Conservation (phyloP, 495 filamentous ascomycete genomes). For the Chaetomium tenue region DNA sequence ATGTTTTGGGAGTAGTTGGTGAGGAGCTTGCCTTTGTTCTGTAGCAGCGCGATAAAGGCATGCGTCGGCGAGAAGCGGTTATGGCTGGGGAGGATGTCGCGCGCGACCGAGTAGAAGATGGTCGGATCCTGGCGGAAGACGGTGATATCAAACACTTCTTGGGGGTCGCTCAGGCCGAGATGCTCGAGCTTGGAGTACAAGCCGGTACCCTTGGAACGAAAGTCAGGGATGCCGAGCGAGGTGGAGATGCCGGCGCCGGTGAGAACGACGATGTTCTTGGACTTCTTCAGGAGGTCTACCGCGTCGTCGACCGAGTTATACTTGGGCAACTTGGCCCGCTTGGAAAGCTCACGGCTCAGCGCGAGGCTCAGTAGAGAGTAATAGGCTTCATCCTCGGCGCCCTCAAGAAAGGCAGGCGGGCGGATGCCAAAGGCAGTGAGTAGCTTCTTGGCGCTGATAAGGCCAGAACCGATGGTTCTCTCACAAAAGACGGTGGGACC, state of each 20-base stretch:
- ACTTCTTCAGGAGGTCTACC: slow-evolving; percentile 67
- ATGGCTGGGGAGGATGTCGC: slow-evolving; percentile 79
- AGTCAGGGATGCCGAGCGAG: slow-evolving; percentile 86
- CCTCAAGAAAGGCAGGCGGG: slow-evolving; percentile 74
- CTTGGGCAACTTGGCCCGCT: slow-evolving; percentile 72
- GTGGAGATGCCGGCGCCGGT: slow-evolving; percentile 94
- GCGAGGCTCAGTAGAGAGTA: slow-evolving; percentile 71
- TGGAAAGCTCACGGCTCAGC: slow-evolving; percentile 77
- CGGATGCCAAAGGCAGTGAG: slow-evolving; percentile 88
- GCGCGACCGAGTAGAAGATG: slow-evolving; percentile 90
- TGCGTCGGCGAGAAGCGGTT: slow-evolving; percentile 82
- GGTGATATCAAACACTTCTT: slow-evolving; percentile 91
- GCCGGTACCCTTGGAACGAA: slow-evolving; percentile 78
- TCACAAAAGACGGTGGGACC: slow-evolving; percentile 74
- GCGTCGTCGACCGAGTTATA: slow-evolving; percentile 91
- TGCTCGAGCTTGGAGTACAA: slow-evolving; percentile 83
- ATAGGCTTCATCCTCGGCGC: slow-evolving; percentile 68
- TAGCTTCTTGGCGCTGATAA: slow-evolving; percentile 75
- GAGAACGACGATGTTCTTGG: slow-evolving; percentile 84
- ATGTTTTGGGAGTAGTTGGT: slow-evolving; percentile 99
- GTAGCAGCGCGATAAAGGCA: slow-evolving; percentile 91
- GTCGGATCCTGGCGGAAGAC: slow-evolving; percentile 81
- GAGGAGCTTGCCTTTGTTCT: slow-evolving; percentile 83
- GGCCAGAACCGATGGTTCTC: slow-evolving; percentile 64
- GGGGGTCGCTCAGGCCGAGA: slow-evolving; percentile 71